Percentiles rank a stretch among this genome's conserved stretches.
phyloP scores from a whole-genome alignment of 192 early-diverging fungal genomes.

The Diversispora epigaea region DNA sequence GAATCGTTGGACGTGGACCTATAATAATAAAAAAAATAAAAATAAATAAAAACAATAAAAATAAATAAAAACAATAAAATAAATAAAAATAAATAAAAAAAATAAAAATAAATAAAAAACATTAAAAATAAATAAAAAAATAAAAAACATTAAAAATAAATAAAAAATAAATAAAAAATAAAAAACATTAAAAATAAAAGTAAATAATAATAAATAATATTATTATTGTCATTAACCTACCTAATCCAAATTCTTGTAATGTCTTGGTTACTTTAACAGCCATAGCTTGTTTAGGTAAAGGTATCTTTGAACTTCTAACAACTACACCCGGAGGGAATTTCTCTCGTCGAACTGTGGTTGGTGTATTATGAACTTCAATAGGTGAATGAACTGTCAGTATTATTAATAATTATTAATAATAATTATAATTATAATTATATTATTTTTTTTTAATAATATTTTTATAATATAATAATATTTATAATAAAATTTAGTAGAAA shows the following conservation, averaged over 20 bases:
- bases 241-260: slow-evolving; percentile 57
- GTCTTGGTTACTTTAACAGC: slow-evolving; percentile 51
- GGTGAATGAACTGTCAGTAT: slow-evolving; percentile 17
- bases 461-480: no score
- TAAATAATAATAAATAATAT: no score
- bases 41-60: neutral
- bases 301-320: slow-evolving; percentile 60
- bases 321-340: slow-evolving; percentile 64
- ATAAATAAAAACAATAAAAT: neutral
- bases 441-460: no score
- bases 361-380: slow-evolving; percentile 10
- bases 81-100: neutral
- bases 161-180: no score
- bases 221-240: slow-evolving; percentile 35
- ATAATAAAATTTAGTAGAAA: no score
- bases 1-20: slow-evolving; percentile 66
- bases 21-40: neutral
- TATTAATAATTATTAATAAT: no score
- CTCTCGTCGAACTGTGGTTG: slow-evolving; percentile 42
- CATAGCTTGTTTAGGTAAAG: slow-evolving; percentile 53
- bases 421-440: no score
- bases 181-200: no score
- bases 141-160: no score
- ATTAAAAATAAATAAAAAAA: no score
- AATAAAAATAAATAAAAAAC: no score